phyloP scores from a whole-genome alignment of 179 eudicot species.

The Spergularia azorica region DNA sequence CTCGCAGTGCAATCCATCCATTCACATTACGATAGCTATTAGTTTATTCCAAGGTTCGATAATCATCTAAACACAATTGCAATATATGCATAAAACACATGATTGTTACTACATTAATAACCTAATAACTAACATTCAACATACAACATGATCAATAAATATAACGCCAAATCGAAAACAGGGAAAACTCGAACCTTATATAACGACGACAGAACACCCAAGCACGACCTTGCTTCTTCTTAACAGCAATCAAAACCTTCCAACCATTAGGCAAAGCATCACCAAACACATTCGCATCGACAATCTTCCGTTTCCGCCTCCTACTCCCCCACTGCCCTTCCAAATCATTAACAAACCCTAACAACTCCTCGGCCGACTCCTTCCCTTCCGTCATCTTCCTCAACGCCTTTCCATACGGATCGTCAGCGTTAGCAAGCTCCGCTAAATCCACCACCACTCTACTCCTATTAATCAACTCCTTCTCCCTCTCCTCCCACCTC shows the following conservation, averaged over 20 bases:
- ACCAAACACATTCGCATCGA: conserved; percentile 75
- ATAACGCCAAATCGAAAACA: not conserved
- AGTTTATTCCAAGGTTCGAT: too few relatives aligned
- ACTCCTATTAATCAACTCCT: conserved; percentile 53
- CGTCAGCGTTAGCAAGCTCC: conserved; percentile 52
- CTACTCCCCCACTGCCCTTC: conserved; percentile 88
- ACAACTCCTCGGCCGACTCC: conserved; percentile 54
- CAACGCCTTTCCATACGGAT: conserved; percentile 62
- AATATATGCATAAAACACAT: too few relatives aligned
- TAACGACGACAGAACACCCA: conserved; percentile 82
- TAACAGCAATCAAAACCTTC: conserved; percentile 65
- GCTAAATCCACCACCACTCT: conserved; percentile 61
- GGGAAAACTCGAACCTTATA: conserved; percentile 50
- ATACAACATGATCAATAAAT: too few relatives aligned
- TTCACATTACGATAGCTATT: too few relatives aligned
- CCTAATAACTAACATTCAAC: too few relatives aligned
- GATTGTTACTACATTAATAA: too few relatives aligned
- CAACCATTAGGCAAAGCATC: conserved; percentile 78
- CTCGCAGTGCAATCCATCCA: too few relatives aligned
- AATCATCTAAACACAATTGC: too few relatives aligned
- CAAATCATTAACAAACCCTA: conserved; percentile 64
- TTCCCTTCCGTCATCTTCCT: conserved; percentile 53
- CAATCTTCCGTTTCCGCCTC: conserved; percentile 82
- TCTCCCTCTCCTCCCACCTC: conserved; percentile 45
- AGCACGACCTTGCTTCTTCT: conserved; percentile 72